phyloP scores from a whole-genome alignment of 192 early-diverging fungal species.

The Coemansia umbellata region DNA sequence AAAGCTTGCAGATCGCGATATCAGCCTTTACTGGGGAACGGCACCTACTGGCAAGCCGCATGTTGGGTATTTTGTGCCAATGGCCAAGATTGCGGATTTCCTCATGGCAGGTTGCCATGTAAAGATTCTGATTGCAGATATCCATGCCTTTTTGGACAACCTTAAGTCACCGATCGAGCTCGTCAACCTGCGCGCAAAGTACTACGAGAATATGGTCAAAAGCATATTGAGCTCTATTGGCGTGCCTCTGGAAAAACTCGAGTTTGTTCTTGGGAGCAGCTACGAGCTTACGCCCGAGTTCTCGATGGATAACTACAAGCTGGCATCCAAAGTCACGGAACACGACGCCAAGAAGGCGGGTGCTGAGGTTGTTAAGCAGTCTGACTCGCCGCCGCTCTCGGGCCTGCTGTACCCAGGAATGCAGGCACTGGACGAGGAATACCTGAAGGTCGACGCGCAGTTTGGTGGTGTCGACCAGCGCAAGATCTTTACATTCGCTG shows the following conservation, averaged over 20 bases:
- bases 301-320: conserved; percentile 86
- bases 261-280: conserved; percentile 84
- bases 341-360: conserved; percentile 98
- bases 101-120: conserved; percentile 87
- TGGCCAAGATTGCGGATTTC: conserved; percentile 98
- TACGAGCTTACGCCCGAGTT: conserved; percentile 89
- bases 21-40: conserved; percentile 97
- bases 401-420: conserved; percentile 96
- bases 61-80: conserved; percentile 96
- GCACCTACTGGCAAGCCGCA: conserved; percentile 95
- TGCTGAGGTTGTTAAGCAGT: conserved; percentile 98
- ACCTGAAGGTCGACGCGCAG: conserved; percentile 90
- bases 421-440: conserved; percentile 98
- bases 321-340: conserved; percentile 81
- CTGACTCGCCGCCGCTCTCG: conserved; percentile 79
- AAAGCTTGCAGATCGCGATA: conserved; percentile 80
- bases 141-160: conserved; percentile 98
- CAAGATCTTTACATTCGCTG: conserved; percentile 98
- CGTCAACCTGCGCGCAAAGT: conserved; percentile 79
- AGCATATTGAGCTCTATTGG: conserved; percentile 85
- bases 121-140: conserved; percentile 88
- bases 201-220: conserved; percentile 93
- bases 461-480: conserved; percentile 98
- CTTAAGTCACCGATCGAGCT: conserved; percentile 95
- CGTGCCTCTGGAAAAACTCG: conserved; percentile 86